Conservation (phyloP, 331 rosid genomes). For the Phaseolus coccineus region DNA sequence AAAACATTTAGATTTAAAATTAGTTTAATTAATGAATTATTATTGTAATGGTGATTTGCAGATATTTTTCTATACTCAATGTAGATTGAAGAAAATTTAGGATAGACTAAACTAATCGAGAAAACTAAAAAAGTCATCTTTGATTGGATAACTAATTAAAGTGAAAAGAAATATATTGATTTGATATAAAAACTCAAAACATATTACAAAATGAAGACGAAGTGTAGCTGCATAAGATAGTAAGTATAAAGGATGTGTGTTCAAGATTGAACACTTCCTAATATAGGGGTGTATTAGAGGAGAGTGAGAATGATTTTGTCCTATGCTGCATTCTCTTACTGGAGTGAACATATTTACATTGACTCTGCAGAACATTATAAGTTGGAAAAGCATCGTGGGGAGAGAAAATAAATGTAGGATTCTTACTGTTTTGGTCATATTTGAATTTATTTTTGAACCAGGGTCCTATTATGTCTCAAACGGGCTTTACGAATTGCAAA, state of each 20-base stretch:
- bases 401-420: not conserved
- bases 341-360: not conserved
- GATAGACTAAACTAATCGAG: not conserved
- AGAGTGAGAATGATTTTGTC: constrained; percentile 32
- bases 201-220: not conserved
- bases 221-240: not conserved
- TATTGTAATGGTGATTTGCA: not conserved
- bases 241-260: not conserved
- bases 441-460: constrained; percentile 51
- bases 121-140: not conserved
- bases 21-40: not conserved
- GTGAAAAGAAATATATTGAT: not conserved
- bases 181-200: not conserved
- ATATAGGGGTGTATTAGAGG: constrained; percentile 8
- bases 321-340: not conserved
- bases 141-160: constrained; percentile 1
- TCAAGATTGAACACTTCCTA: not conserved
- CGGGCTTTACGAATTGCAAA: constrained; percentile 96
- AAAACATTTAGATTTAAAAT: not conserved
- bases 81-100: not conserved
- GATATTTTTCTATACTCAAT: not conserved
- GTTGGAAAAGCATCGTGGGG: not conserved
- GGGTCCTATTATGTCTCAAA: constrained; percentile 95
- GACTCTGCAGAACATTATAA: constrained; percentile 1
- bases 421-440: constrained; percentile 14